Base-by-base conservation (phyloP, 148 eudicot species). In the Chenopodium album region DNA sequence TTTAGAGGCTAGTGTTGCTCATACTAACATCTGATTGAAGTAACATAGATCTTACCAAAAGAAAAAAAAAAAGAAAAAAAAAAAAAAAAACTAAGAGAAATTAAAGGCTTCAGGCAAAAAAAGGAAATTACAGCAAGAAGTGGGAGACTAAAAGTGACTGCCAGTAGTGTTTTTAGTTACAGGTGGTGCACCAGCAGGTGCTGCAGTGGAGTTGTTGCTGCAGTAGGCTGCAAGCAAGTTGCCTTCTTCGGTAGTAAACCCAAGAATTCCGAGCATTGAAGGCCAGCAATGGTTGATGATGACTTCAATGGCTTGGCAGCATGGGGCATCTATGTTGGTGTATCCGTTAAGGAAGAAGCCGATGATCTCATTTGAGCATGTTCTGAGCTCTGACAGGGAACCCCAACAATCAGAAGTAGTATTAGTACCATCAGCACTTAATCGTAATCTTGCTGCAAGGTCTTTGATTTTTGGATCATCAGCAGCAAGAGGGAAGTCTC, bases 171-270 rank as follows among this genome's bases (percentile, higher is more conserved):
- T 13, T 22, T 65, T 31, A 76, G 78, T 50, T 71, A 12, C 16
- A 50, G 63, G 77, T 3, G 83, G 77, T n/a, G 82, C 65, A 17
- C 69, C 85, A 72, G 14, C 59, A 66, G 80, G 77, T 41, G 44
- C 74, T 17, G 74, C 50, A n/a, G 22, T 56, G 71, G 81, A 62
- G 11, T 47, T 17, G 0, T 89, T 91, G 48, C 87, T 86, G 66
- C 92, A 92, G 71, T 86, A 92, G 7, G 92, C 92, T 32, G 87
- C 80, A 26, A 92, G 88, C 46, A 92, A 23, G 59, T 81, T 60
- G 6, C 85, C 80, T 77, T 91, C 85, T 60, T 92, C 89, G 1
- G 78, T 41, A 19, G 88, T 87, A 81, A 79, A 85, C 7, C 92
- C 94, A 9, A 91, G 85, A 32, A 86, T 59, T 26, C 83, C 69